Percentiles rank a stretch among this genome's conserved stretches.
Evolutionary conservation across 768 basidiomycete genomes (phyloP).

Genomic region (Mycena epipterygia): DNA sequence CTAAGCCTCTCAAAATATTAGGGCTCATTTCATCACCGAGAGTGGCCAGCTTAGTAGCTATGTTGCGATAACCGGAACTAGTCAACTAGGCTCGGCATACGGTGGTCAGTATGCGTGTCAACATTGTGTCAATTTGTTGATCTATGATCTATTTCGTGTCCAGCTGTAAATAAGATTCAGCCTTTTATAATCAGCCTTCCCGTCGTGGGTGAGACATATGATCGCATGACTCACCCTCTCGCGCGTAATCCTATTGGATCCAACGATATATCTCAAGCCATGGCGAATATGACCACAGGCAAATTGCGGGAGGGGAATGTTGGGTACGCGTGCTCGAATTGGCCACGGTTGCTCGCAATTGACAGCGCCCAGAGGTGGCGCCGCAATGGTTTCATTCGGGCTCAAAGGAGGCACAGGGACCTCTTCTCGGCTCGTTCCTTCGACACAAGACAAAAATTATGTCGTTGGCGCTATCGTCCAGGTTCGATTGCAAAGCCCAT

Average conservation of each 20-base stretch:
- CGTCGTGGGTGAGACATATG: constrained; percentile 32
- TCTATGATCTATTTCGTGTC: background rate
- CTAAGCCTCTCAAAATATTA: background rate
- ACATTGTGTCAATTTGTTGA: background rate
- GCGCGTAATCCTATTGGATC: constrained; percentile 7
- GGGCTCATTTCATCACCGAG: constrained; percentile 20
- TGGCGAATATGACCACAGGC: constrained; percentile 21
- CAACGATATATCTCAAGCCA: constrained; percentile 5
- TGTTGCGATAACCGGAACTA: constrained; percentile 34
- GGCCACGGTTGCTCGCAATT: background rate
- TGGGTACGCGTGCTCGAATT: constrained; percentile 15
- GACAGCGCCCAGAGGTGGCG: constrained; percentile 24
- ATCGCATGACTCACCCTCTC: constrained; percentile 34
- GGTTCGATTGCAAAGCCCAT: constrained; percentile 3
- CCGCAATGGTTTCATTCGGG: constrained; percentile 36
- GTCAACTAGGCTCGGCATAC: constrained; percentile 25
- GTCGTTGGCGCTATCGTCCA: constrained; percentile 33
- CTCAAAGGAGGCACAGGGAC: constrained; percentile 36
- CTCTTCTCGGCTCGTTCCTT: constrained; percentile 31
- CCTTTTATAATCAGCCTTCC: constrained; percentile 14
- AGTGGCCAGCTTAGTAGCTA: constrained; percentile 8
- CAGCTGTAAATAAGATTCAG: background rate
- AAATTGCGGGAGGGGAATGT: constrained; percentile 33
- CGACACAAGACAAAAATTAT: constrained; percentile 14
- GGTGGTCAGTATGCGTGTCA: background rate